These are phyloP conservation scores for Durusdinium trenchii DNA, from an alignment of 73 alveolate species.

Conservation along the genomic window DNA sequence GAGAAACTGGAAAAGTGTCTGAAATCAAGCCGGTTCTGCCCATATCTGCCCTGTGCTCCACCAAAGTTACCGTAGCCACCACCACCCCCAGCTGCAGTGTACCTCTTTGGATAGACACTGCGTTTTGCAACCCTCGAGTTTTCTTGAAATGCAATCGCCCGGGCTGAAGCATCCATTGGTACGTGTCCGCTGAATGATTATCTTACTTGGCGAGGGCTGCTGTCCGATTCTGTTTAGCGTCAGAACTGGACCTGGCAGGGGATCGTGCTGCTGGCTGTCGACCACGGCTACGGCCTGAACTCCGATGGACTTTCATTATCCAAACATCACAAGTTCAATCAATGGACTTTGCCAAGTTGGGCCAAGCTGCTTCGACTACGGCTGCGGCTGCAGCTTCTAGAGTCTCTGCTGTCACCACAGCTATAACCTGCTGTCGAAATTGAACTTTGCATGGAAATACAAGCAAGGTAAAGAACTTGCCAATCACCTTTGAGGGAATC, in stretches of 20 bases:
- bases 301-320: neutral
- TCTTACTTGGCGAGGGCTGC: no score
- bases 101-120: neutral
- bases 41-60: conserved; percentile 34
- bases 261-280: no score
- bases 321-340: no score
- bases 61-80: conserved; percentile 42
- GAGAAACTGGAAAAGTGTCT: neutral
- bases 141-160: no score
- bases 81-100: conserved; percentile 38
- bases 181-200: no score
- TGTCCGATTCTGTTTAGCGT: no score
- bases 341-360: neutral
- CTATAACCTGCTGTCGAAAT: neutral
- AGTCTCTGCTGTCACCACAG: conserved; percentile 42
- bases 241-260: conserved; percentile 43
- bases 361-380: conserved; percentile 65
- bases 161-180: no score
- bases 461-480: no score
- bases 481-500: no score
- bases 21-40: conserved; percentile 28
- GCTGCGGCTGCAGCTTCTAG: neutral
- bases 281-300: conserved; percentile 29
- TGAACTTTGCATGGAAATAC: no score
- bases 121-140: no score